Evolutionary conservation across 2,329 filamentous ascomycete species (phyloP).

Genomic region (Ophiostoma pallidulum): DNA sequence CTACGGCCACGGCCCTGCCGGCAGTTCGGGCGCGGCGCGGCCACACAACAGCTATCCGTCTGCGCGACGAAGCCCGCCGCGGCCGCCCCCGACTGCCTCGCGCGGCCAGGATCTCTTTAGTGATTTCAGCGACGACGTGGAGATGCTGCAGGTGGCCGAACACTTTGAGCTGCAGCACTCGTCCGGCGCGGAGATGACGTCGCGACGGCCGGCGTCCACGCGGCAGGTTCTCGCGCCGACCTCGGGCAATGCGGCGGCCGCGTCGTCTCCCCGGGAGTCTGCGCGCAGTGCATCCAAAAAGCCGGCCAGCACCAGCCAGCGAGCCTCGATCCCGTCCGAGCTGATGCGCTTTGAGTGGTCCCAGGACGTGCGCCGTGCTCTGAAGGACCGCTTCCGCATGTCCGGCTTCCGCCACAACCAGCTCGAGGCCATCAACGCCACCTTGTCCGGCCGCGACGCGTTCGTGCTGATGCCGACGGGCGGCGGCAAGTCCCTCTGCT

Average conservation of each 20-base stretch:
- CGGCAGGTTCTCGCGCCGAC: constrained; percentile 37
- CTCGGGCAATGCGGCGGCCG: constrained; percentile 36
- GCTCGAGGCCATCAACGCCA: constrained; percentile 91
- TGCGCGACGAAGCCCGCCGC: neutral
- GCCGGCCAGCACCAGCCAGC: constrained; percentile 18
- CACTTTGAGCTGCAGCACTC: constrained; percentile 34
- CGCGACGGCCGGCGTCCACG: constrained; percentile 14
- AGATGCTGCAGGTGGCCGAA: constrained; percentile 42
- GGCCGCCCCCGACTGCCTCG: neutral
- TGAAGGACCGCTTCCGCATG: constrained; percentile 77
- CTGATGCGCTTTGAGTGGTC: constrained; percentile 72
- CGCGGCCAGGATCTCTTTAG: constrained; percentile 16
- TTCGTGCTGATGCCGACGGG: constrained; percentile 98
- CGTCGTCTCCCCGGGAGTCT: constrained; percentile 26
- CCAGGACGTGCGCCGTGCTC: constrained; percentile 65
- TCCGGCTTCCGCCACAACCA: constrained; percentile 84
- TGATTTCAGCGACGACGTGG: constrained; percentile 29
- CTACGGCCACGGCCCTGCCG: neutral
- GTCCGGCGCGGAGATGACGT: constrained; percentile 22
- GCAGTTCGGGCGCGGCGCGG: too few species aligned
- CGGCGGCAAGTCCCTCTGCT: constrained; percentile 92
- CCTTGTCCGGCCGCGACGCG: constrained; percentile 73
- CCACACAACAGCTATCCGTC: too few species aligned
- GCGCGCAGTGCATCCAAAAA: constrained; percentile 26
- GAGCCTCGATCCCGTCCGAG: constrained; percentile 35